Conservation (phyloP, 2,329 filamentous ascomycete genomes). For the Fusarium sarcochroum region DNA sequence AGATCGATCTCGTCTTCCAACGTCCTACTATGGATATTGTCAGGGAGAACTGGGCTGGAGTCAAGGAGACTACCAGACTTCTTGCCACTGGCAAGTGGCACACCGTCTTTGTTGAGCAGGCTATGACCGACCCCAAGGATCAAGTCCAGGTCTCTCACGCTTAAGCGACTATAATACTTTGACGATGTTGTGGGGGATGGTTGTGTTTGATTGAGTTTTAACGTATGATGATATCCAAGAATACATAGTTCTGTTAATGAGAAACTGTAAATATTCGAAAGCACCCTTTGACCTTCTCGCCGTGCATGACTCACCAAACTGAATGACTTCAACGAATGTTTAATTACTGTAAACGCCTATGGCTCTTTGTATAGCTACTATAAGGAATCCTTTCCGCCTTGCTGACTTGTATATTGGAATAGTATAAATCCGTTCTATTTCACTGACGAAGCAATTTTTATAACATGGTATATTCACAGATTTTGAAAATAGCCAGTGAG, state of each 20-base stretch:
- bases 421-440: too few relatives aligned
- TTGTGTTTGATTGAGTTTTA: not conserved
- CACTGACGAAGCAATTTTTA: too few relatives aligned
- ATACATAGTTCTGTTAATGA: conserved; percentile 14
- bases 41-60: conserved; percentile 65
- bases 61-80: conserved; percentile 51
- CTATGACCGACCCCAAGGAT: conserved; percentile 27
- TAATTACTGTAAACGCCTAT: too few relatives aligned
- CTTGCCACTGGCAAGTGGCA: conserved; percentile 40
- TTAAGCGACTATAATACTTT: not conserved
- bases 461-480: too few relatives aligned
- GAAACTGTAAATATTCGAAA: not conserved
- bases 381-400: too few relatives aligned
- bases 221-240: conserved; percentile 34
- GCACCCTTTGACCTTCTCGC: not conserved
- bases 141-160: conserved; percentile 21
- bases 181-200: not conserved
- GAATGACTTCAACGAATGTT: too few relatives aligned
- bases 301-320: too few relatives aligned
- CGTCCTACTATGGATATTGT: conserved; percentile 75
- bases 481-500: too few relatives aligned
- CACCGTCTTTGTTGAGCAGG: conserved; percentile 48
- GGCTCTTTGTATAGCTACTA: too few relatives aligned
- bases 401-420: too few relatives aligned
- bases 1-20: conserved; percentile 78